Evolutionary conservation across 2,329 filamentous ascomycete species (phyloP), one percentile per base, ranked within the genome.

Genomic region (Monosporascus sp.): DNA sequence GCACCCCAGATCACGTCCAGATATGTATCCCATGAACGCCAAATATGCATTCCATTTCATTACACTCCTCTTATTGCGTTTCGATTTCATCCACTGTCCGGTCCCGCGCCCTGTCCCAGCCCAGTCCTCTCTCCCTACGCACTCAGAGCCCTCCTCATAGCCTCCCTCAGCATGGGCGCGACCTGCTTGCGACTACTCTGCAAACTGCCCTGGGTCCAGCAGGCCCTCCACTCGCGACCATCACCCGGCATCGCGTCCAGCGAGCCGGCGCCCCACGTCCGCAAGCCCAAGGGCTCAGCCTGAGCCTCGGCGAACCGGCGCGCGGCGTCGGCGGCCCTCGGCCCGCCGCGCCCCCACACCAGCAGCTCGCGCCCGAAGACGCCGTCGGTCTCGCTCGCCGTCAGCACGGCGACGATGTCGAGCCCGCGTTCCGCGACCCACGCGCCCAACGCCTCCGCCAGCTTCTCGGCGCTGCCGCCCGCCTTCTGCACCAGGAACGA

Each of bases 331-430:
- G 73, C 71, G 0, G 78, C 85, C 4, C 67, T 66, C 31, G 46
- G 31, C 1, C 76, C 71, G 26, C 74, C 79, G 1, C 82, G 63
- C 0, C 79, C 85, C 81, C 86, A 87, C 0, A 92, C 70, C 6
- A 93, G 70, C 38, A 91, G 66, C 64, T 94, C 82, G 49, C 89
- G 74, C 58, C 75, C 73, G 56, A 91, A 89, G 17, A 73, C 64
- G 0, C 79, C 82, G 0, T 70, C 71, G 0, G 76, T 72, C 22
- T 78, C 74, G 20, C 76, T 82, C n/a, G 82, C 82, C 1, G 88
- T 90, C 85, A 92, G 88, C 52, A 92, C 72, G 9, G 76, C 77
- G 8, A 79, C 80, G 9, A 92, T 64, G 52, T 86, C 82, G n/a
- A 92, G 67, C 0, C 70, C 59, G 52, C 79, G 76, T 65, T 85